Evolutionary conservation across 2,329 filamentous ascomycete genomes (phyloP).

Genomic region (Calonectria pauciramosa): DNA sequence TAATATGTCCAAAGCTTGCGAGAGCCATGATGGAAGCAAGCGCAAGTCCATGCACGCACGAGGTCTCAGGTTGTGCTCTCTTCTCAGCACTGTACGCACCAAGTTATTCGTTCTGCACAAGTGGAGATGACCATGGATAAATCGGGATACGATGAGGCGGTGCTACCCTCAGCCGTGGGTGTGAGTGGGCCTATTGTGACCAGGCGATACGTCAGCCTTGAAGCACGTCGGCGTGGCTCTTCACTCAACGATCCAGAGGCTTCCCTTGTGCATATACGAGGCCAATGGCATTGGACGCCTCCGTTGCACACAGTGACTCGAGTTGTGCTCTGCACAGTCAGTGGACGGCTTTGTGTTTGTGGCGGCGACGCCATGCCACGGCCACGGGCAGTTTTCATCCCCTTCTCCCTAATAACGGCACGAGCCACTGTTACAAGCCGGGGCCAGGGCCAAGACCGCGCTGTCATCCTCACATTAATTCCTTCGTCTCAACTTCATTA

Average conservation of each 20-base stretch:
- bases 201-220: conserved; percentile 18
- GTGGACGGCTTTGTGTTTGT: background rate
- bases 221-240: conserved; percentile 11
- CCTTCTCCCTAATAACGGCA: background rate
- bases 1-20: background rate
- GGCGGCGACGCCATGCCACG: background rate
- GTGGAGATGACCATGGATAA: conserved; percentile 15
- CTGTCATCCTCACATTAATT: background rate
- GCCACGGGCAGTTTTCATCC: background rate
- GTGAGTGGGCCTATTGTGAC: conserved; percentile 5
- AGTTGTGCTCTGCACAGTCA: background rate
- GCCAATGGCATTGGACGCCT: background rate
- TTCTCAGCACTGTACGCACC: background rate
- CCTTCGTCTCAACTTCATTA: conserved; percentile 15
- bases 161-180: background rate
- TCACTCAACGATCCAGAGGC: background rate
- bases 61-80: background rate
- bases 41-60: background rate
- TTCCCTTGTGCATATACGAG: conserved; percentile 13
- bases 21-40: background rate
- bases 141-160: conserved; percentile 27
- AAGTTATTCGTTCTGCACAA: background rate
- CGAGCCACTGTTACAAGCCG: background rate
- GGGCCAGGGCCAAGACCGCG: conserved; percentile 1
- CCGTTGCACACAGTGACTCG: background rate